Conservation (phyloP, 441 rosid species). For the California macrophylla region DNA sequence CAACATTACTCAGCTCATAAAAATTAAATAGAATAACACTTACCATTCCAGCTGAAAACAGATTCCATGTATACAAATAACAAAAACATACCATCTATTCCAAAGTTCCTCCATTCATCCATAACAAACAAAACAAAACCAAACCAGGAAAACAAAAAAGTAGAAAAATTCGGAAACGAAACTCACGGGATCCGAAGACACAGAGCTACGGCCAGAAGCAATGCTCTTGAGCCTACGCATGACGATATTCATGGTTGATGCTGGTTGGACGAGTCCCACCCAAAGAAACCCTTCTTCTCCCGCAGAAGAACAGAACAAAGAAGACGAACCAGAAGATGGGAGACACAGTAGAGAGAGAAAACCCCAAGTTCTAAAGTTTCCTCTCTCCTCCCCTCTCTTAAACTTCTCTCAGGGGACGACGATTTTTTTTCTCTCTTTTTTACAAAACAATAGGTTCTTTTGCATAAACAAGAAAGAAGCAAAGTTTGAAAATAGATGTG, state of each 20-base stretch:
- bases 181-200: conserved; percentile 78
- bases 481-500: too few species aligned
- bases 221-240: conserved; percentile 72
- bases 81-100: not conserved
- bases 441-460: too few species aligned
- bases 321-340: conserved; percentile 5
- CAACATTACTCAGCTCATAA: too few species aligned
- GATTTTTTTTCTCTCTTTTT: not conserved
- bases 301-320: not conserved
- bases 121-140: not conserved
- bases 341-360: conserved; percentile 4
- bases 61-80: not conserved
- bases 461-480: too few species aligned
- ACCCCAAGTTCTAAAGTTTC: not conserved
- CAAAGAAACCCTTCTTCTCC: conserved; percentile 17
- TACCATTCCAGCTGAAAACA: not conserved
- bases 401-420: conserved; percentile 1
- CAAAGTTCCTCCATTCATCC: not conserved
- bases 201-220: conserved; percentile 66
- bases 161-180: not conserved
- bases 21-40: too few species aligned
- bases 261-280: not conserved
- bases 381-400: conserved; percentile 7
- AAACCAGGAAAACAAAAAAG: not conserved
- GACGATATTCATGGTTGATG: conserved; percentile 53